These are phyloP conservation scores for Pestalotiopsis sp. DNA, from an alignment of 2,329 filamentous ascomycete species.

Conservation along the genomic window DNA sequence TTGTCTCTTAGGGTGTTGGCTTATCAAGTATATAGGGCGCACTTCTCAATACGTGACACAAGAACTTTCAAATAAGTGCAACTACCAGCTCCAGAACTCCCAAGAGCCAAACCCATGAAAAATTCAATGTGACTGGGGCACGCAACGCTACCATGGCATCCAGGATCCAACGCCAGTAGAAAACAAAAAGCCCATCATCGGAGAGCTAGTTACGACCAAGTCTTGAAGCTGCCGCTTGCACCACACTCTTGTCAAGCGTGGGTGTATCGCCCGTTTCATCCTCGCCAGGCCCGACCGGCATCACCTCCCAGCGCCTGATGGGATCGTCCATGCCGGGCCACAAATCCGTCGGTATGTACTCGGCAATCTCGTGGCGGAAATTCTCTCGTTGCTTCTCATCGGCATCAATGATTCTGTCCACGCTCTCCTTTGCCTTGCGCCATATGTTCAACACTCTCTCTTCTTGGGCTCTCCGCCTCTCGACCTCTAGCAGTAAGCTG, in stretches of 20 bases:
- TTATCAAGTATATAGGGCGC: too few relatives aligned
- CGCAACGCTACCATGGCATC: background rate
- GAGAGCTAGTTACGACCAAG: constrained; percentile 13
- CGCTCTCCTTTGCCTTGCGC: constrained; percentile 74
- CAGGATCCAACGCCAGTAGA: background rate
- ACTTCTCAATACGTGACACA: too few relatives aligned
- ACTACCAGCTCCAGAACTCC: background rate
- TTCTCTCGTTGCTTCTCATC: constrained; percentile 75
- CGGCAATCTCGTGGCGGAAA: constrained; percentile 82
- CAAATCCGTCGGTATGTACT: constrained; percentile 84
- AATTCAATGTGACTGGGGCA: background rate
- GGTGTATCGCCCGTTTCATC: constrained; percentile 26
- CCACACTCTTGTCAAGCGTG: constrained; percentile 29
- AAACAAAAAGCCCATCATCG: background rate
- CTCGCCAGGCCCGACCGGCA: constrained; percentile 36
- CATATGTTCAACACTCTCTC: constrained; percentile 75
- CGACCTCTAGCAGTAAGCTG: constrained; percentile 80
- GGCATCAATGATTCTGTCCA: constrained; percentile 73
- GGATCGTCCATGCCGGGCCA: constrained; percentile 76
- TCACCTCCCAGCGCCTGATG: constrained; percentile 54
- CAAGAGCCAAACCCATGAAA: background rate
- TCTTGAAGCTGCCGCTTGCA: constrained; percentile 29
- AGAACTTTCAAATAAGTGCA: too few relatives aligned
- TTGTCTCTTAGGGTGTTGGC: too few relatives aligned
- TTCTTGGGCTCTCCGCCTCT: constrained; percentile 72